Conservation (phyloP, 495 filamentous ascomycete genomes). For the Lepidopterella palustris region DNA sequence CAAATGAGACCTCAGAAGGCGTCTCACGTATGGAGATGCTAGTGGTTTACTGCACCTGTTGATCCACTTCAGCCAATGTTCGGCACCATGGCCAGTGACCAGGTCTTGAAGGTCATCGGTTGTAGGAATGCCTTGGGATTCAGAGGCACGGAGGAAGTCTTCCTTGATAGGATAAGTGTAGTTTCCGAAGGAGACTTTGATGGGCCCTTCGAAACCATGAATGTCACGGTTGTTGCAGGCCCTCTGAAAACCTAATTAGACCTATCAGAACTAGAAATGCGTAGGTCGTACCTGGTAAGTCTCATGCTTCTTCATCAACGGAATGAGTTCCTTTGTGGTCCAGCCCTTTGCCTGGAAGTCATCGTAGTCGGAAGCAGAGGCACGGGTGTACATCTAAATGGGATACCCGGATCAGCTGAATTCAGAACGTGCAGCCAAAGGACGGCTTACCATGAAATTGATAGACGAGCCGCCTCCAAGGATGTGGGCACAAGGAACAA, state of each 20-base stretch:
- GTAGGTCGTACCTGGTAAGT: slow-evolving; percentile 55
- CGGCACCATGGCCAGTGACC: slow-evolving; percentile 37
- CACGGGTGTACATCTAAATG: slow-evolving; percentile 74
- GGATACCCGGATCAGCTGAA: neutral
- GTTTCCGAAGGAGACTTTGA: slow-evolving; percentile 78
- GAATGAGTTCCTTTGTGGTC: slow-evolving; percentile 70
- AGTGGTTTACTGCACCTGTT: slow-evolving; percentile 32
- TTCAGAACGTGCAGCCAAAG: neutral
- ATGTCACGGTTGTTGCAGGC: slow-evolving; percentile 65
- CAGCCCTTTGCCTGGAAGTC: slow-evolving; percentile 78
- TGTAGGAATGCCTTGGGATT: slow-evolving; percentile 66
- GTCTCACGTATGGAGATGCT: too few relatives aligned
- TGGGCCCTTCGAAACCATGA: slow-evolving; percentile 74
- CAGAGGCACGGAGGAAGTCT: slow-evolving; percentile 73
- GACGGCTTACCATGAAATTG: slow-evolving; percentile 65
- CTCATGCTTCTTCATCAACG: slow-evolving; percentile 76
- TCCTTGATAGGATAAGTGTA: slow-evolving; percentile 48
- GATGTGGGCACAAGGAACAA: slow-evolving; percentile 74
- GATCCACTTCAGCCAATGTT: slow-evolving; percentile 42
- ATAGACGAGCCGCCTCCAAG: slow-evolving; percentile 73
- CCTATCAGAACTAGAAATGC: neutral
- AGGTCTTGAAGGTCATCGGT: slow-evolving; percentile 40
- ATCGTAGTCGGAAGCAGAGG: slow-evolving; percentile 77
- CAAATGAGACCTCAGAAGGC: too few relatives aligned
- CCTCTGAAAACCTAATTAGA: slow-evolving; percentile 34